Conservation (phyloP, 2,329 filamentous ascomycete species). For the Aureobasidium subglaciale region DNA sequence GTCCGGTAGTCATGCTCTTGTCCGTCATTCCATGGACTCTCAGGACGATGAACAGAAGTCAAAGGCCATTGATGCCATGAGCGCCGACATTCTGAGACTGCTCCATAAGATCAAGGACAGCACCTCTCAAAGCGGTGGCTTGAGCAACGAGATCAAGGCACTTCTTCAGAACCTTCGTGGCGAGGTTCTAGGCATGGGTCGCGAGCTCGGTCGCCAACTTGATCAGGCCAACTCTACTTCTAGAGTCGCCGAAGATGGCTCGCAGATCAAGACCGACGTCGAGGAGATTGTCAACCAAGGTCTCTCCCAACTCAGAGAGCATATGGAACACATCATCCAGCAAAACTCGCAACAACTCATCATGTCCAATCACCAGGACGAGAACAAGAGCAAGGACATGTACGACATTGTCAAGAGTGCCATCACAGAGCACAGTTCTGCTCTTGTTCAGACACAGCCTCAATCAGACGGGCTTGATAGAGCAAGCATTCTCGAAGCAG, state of each 20-base stretch:
- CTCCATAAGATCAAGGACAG: conserved; percentile 87
- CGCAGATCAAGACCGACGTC: conserved; percentile 58
- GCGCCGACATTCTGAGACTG: conserved; percentile 74
- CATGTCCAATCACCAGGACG: conserved; percentile 18
- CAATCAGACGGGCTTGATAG: conserved; percentile 33
- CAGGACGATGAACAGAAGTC: conserved; percentile 26
- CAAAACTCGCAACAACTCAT: conserved; percentile 56
- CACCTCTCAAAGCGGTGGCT: conserved; percentile 75
- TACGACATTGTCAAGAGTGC: conserved; percentile 79
- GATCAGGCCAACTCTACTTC: conserved; percentile 35
- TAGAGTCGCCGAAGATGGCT: conserved; percentile 33
- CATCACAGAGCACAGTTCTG: conserved; percentile 55
- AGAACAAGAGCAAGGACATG: conserved; percentile 61
- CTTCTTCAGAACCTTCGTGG: conserved; percentile 83
- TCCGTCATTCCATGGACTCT: conserved; percentile 36
- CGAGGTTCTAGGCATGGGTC: conserved; percentile 89
- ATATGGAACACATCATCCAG: conserved; percentile 71
- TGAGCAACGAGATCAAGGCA: conserved; percentile 87
- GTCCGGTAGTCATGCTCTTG: conserved; percentile 47
- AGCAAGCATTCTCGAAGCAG: conserved; percentile 79
- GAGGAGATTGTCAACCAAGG: conserved; percentile 72
- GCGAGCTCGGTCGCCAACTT: conserved; percentile 81
- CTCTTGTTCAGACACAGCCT: conserved; percentile 19
- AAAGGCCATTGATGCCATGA: conserved; percentile 47
- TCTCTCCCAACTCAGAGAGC: conserved; percentile 72